These are phyloP conservation scores for Carex littledalei DNA, from an alignment of 176 grass and related monocot genomes.

Conservation along the genomic window DNA sequence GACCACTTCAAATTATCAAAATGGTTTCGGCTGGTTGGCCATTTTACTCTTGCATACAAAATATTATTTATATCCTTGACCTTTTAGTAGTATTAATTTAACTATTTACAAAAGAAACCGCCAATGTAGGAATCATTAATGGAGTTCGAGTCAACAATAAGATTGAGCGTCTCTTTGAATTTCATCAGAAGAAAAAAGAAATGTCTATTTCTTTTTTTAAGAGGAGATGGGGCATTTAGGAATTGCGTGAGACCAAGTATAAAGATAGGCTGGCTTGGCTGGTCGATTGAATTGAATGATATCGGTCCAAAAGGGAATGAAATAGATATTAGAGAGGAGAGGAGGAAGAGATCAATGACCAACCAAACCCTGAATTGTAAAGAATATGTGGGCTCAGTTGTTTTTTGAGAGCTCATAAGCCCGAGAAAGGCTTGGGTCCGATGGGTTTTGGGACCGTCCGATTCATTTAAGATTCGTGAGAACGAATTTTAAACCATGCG, in stretches of 20 bases:
- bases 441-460: too few species aligned
- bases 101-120: background rate
- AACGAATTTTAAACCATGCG: too few species aligned
- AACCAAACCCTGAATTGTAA: background rate
- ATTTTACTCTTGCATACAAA: background rate
- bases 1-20: too few species aligned
- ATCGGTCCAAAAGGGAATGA: background rate
- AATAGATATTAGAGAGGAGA: background rate
- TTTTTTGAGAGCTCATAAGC: too few species aligned
- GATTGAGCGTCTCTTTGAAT: background rate
- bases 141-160: background rate
- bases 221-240: background rate
- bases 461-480: too few species aligned
- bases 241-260: background rate
- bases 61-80: background rate
- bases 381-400: background rate
- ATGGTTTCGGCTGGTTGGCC: background rate
- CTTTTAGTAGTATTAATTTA: background rate
- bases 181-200: background rate
- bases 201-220: background rate
- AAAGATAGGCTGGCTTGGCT: background rate
- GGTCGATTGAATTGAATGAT: background rate
- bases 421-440: too few species aligned
- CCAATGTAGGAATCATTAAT: background rate
- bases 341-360: background rate